Evolutionary conservation across 345 rosid genomes (phyloP).

Genomic region (Sonneratia alba): DNA sequence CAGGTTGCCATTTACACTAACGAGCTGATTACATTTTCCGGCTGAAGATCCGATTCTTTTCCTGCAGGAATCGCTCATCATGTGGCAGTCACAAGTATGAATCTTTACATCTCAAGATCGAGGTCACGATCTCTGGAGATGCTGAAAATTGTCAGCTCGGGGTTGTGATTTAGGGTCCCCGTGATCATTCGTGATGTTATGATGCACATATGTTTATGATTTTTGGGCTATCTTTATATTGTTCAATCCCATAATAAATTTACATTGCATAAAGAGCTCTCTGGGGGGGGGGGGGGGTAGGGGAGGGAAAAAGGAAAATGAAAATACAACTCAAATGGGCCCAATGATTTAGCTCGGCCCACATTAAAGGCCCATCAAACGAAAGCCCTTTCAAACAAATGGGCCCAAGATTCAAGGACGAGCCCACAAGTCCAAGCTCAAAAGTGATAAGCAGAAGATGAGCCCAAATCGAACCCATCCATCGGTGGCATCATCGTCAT

Average conservation of each 20-base stretch:
- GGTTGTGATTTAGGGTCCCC: no score
- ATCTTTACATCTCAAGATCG: background rate
- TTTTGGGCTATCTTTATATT: background rate
- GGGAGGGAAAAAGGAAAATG: background rate
- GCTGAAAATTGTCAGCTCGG: background rate
- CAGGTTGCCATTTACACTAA: no score
- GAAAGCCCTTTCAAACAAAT: background rate
- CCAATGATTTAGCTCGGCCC: background rate
- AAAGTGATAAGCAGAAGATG: slow-evolving; percentile 21
- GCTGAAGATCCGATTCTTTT: background rate
- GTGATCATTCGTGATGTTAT: no score
- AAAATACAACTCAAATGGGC: background rate
- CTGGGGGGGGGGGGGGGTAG: no score
- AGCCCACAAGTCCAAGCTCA: background rate
- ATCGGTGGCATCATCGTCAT: slow-evolving; percentile 19
- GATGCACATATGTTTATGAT: no score
- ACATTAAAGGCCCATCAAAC: background rate
- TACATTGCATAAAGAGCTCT: background rate
- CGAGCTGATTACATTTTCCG: background rate
- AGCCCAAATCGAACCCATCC: slow-evolving; percentile 37
- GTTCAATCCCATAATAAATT: background rate
- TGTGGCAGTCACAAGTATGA: background rate
- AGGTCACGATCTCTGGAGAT: background rate
- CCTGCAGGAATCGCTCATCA: background rate
- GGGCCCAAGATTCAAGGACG: background rate